Base-by-base conservation (phyloP, 768 basidiomycete species). In the Saitozyma podzolica region DNA sequence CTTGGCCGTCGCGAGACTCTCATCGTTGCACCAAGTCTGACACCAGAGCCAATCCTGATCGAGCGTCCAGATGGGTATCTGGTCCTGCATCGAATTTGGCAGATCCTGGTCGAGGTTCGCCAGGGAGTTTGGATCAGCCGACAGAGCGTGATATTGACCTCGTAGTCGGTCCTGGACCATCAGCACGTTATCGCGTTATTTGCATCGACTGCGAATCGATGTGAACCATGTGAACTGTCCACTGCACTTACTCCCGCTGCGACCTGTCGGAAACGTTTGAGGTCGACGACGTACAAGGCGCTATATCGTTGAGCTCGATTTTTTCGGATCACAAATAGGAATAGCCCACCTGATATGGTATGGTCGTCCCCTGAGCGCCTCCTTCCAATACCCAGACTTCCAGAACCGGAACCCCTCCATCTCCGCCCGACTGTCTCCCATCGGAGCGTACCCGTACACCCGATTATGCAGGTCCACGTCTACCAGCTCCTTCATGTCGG, bases 371-470 rank as follows among this genome's bases (percentile, higher is more conserved):
- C 84, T 82, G 58, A 98, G 81, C 73, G 90, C 91, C 20, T 97
- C 89, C 67, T 85, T 87, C 96, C 95, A 81, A 50, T 79, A 79
- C 9, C 78, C 96, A 0, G 88, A 89, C 81, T 98, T 97, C 96
- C 96, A 99, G 82, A 99, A 99, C 39, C 96, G 83, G 83, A 93
- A 99, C 0, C 94, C 93, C 77, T 98, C 96, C 89, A 97, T 96
- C 40, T 94, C 96, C 20, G 82, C 80, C 66, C 95, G 90, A 70
- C 95, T 91, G 70, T 95, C 87, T 2, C 96, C 96, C 96, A 99
- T 99, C 0, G 96, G 96, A 0, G 94, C 91, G 71, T 94, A 97
- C 0, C 89, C 93, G 68, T 98, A 98, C 1, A 95, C 93, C 0
- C 92, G 91, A 0, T 93, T 93, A 37, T 92, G 86, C 10, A 99